A percentile compares a stretch with the other conserved stretches of the same genome.
phyloP scores from a whole-genome alignment of 257 asterid genomes.

The Solanum habrochaites region DNA sequence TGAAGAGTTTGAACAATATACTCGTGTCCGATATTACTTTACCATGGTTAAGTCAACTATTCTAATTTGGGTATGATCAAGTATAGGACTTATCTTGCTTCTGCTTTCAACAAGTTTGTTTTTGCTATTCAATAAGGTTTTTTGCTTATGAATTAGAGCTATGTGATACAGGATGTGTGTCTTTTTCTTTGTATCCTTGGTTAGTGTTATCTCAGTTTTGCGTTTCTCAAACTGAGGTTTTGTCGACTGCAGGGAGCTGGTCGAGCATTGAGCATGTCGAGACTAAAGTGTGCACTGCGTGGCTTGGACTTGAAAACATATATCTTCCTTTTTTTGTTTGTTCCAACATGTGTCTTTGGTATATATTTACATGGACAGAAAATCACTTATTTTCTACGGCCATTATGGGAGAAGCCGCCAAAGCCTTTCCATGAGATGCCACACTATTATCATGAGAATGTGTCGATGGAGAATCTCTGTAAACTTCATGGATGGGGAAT shows the following conservation, averaged over 20 bases:
- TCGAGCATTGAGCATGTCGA: constrained; percentile 41
- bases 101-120: background rate
- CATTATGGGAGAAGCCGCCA: constrained; percentile 76
- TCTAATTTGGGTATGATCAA: background rate
- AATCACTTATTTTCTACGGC: constrained; percentile 69
- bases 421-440: constrained; percentile 71
- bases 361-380: constrained; percentile 70
- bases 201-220: background rate
- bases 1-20: background rate
- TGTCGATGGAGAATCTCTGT: constrained; percentile 66
- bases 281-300: constrained; percentile 47
- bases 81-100: background rate
- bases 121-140: background rate
- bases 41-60: background rate
- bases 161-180: background rate
- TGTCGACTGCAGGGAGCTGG: constrained; percentile 35
- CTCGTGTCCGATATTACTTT: background rate
- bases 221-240: background rate
- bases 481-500: constrained; percentile 79
- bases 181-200: background rate
- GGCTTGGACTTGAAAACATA: constrained; percentile 50
- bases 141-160: background rate
- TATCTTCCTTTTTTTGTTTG: constrained; percentile 41
- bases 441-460: constrained; percentile 70
- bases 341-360: constrained; percentile 40